Percentiles rank a stretch among this genome's conserved stretches.
Evolutionary conservation across 2,329 filamentous ascomycete genomes (phyloP).

Genomic region (Arthrobotrys conoides): DNA sequence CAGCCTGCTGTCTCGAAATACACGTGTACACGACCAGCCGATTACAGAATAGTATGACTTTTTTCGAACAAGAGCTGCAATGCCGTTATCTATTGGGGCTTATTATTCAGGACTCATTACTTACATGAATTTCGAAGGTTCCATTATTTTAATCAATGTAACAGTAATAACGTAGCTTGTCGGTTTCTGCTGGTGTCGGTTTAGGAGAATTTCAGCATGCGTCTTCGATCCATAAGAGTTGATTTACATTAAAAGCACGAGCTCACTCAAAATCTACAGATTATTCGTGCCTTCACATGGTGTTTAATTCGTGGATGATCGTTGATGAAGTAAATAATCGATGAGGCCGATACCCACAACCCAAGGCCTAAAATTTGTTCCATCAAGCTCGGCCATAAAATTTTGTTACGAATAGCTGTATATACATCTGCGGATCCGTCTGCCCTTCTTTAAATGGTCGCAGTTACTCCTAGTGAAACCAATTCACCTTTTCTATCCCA

Average conservation of each 20-base stretch:
- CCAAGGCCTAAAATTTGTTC: neutral
- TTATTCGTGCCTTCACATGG: neutral
- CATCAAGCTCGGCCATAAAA: neutral
- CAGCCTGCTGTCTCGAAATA: neutral
- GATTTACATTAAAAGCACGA: neutral
- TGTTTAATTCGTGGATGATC: neutral
- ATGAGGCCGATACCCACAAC: neutral
- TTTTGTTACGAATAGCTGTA: neutral
- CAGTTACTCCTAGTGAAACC: neutral
- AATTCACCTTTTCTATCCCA: neutral
- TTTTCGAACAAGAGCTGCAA: neutral
- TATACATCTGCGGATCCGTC: neutral
- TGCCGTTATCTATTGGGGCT: neutral
- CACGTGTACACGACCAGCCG: slow-evolving; percentile 4
- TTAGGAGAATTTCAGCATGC: neutral
- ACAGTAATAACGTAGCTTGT: too few species aligned
- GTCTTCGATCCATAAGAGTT: neutral
- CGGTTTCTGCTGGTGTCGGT: too few species aligned
- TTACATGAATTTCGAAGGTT: too few species aligned
- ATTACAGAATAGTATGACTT: neutral
- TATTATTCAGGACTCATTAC: too few species aligned
- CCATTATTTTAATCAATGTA: neutral
- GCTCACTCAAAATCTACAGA: neutral
- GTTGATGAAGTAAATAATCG: neutral
- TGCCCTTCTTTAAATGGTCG: neutral